These are phyloP conservation scores for Hypoxylon sp. DNA, from an alignment of 2,329 filamentous ascomycete species.

Conservation along the genomic window DNA sequence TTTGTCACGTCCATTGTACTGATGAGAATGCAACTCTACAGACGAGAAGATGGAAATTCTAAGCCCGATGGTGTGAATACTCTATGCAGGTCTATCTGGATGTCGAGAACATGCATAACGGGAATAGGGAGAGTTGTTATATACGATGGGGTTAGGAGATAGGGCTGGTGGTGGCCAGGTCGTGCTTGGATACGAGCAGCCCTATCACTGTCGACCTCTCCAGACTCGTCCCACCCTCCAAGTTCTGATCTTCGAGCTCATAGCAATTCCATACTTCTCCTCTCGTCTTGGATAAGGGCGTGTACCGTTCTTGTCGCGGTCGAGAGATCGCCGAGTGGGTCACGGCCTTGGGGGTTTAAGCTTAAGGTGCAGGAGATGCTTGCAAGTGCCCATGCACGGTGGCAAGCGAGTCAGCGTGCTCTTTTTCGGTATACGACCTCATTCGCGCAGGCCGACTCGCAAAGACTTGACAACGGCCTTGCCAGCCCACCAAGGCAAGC, in stretches of 20 bases:
- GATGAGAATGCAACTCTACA: constrained; percentile 14
- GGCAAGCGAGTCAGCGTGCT: constrained; percentile 5
- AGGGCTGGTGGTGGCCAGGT: constrained; percentile 11
- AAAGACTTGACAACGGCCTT: constrained; percentile 3
- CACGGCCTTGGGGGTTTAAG: constrained; percentile 12
- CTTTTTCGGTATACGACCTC: constrained; percentile 19
- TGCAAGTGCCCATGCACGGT: constrained; percentile 6
- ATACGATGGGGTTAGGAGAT: constrained; percentile 28
- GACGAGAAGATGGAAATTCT: constrained; percentile 4
- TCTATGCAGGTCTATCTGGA: constrained; percentile 11
- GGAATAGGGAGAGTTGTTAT: constrained; percentile 29
- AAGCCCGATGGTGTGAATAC: constrained; percentile 7
- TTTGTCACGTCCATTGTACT: constrained; percentile 36
- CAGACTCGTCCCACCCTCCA: constrained; percentile 16
- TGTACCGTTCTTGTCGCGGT: constrained; percentile 22
- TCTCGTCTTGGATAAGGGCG: constrained; percentile 18
- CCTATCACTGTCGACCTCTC: constrained; percentile 22
- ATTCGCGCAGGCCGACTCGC: constrained; percentile 26
- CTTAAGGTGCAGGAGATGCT: constrained; percentile 17
- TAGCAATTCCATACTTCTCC: constrained; percentile 16
- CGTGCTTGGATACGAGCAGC: constrained; percentile 27
- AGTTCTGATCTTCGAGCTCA: constrained; percentile 15
- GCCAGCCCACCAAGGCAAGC: neutral
- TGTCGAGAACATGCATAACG: constrained; percentile 15
- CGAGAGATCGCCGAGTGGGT: constrained; percentile 23